Percentiles rank a stretch among this genome's conserved stretches.
These are phyloP conservation scores for Xerophyta viscosa DNA, from an alignment of 106 monocot genomes.

Conservation along the genomic window DNA sequence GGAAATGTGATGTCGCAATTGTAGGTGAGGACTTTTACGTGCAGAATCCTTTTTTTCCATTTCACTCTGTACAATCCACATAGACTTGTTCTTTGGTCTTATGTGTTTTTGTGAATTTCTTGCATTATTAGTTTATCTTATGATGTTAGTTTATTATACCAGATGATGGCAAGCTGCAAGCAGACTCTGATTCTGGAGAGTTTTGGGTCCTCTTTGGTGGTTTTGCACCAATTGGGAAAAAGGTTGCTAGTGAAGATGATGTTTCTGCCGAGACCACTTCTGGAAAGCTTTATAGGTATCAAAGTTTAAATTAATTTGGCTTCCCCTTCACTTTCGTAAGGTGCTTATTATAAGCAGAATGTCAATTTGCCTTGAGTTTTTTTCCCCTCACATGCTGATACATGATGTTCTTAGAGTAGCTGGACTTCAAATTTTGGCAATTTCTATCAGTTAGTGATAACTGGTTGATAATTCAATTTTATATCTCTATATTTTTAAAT, in stretches of 20 bases:
- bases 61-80: not conserved
- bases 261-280: conserved; percentile 3
- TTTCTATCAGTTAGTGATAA: too few species aligned
- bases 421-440: too few species aligned
- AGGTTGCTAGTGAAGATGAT: conserved; percentile 8
- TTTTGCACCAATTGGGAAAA: conserved; percentile 20
- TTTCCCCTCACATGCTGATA: too few species aligned
- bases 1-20: conserved; percentile 34
- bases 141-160: not conserved
- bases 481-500: too few species aligned
- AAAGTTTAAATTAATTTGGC: not conserved
- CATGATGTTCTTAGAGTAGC: too few species aligned
- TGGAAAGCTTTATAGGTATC: conserved; percentile 16
- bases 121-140: not conserved
- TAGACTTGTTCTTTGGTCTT: not conserved
- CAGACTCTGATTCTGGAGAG: conserved; percentile 34
- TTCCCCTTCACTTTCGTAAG: too few species aligned
- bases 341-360: too few species aligned
- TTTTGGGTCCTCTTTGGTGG: conserved; percentile 23
- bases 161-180: conserved; percentile 38
- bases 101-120: not conserved
- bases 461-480: too few species aligned
- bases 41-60: not conserved
- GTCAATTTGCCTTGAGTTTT: too few species aligned
- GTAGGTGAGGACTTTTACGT: conserved; percentile 14